Conservation (phyloP, 1,139 yeast genomes). For the Debaryomyces subglobosus region DNA sequence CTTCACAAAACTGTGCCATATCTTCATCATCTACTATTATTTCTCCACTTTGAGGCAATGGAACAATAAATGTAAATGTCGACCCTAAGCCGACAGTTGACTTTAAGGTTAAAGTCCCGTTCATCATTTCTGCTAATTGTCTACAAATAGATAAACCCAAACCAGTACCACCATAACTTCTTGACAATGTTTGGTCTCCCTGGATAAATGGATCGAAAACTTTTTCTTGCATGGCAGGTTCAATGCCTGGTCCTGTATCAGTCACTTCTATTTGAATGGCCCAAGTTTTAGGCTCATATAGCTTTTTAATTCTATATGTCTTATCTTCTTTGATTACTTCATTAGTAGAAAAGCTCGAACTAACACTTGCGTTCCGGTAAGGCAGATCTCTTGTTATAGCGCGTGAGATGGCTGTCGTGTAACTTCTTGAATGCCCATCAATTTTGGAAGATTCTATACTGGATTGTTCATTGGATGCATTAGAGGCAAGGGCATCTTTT, state of each 20-base stretch:
- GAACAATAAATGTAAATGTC: slow-evolving; percentile 77
- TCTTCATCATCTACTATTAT: slow-evolving; percentile 44
- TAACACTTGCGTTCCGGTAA: slow-evolving; percentile 16
- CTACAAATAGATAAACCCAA: slow-evolving; percentile 90
- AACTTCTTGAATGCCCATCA: background rate
- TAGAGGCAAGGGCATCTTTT: background rate
- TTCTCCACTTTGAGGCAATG: slow-evolving; percentile 73
- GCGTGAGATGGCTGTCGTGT: background rate
- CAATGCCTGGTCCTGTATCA: slow-evolving; percentile 95
- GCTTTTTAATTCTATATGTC: slow-evolving; percentile 36
- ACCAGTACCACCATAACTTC: slow-evolving; percentile 96
- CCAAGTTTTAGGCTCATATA: slow-evolving; percentile 52
- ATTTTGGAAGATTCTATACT: slow-evolving; percentile 7
- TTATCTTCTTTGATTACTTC: slow-evolving; percentile 38
- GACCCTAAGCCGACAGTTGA: slow-evolving; percentile 79
- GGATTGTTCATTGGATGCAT: slow-evolving; percentile 3
- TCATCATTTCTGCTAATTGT: slow-evolving; percentile 87
- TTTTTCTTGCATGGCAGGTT: slow-evolving; percentile 72
- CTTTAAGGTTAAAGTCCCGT: slow-evolving; percentile 73
- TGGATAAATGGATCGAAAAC: slow-evolving; percentile 96
- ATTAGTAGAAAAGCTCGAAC: slow-evolving; percentile 17
- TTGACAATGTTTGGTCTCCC: slow-evolving; percentile 90
- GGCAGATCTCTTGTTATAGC: slow-evolving; percentile 1
- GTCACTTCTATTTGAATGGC: slow-evolving; percentile 74
- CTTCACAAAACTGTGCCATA: slow-evolving; percentile 45